These are phyloP conservation scores for Hylodesmum podocarpum DNA, from an alignment of 306 rosid genomes.

Conservation along the genomic window DNA sequence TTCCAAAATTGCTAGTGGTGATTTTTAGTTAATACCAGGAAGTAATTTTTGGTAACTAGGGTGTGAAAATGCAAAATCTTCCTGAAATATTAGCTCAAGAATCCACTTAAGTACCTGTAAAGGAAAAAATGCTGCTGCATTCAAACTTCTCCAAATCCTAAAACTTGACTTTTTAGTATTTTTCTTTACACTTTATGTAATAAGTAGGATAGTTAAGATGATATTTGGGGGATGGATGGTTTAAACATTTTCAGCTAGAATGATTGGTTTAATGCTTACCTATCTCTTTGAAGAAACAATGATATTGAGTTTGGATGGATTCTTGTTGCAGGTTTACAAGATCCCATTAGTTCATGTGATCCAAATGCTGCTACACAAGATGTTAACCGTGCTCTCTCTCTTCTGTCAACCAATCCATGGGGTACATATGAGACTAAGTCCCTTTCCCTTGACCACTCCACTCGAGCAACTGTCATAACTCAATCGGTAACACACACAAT, in stretches of 20 bases:
- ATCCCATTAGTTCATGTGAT: conserved; percentile 43
- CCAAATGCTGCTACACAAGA: conserved; percentile 48
- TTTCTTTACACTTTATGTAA: not conserved
- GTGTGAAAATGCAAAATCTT: not conserved
- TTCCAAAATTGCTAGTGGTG: not conserved
- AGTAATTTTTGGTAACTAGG: not conserved
- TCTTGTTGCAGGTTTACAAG: conserved; percentile 60
- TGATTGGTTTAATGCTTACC: not conserved
- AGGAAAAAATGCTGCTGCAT: not conserved
- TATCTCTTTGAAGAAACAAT: too few species aligned
- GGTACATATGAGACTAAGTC: conserved; percentile 47
- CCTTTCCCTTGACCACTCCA: conserved; percentile 35
- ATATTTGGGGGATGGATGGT: not conserved
- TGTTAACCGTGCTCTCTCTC: conserved; percentile 96
- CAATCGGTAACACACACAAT: conserved; percentile 36
- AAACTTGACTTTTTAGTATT: not conserved
- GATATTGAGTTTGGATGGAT: too few species aligned
- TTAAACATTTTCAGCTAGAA: not conserved
- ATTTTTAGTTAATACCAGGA: not conserved
- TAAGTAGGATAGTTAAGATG: not conserved
- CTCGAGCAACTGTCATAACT: conserved; percentile 14
- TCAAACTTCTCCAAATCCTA: not conserved
- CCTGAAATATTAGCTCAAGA: not conserved
- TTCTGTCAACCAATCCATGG: conserved; percentile 93
- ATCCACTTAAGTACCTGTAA: not conserved